These are phyloP conservation scores for Salix dunnii DNA, from an alignment of 345 rosid genomes.

Conservation along the genomic window DNA sequence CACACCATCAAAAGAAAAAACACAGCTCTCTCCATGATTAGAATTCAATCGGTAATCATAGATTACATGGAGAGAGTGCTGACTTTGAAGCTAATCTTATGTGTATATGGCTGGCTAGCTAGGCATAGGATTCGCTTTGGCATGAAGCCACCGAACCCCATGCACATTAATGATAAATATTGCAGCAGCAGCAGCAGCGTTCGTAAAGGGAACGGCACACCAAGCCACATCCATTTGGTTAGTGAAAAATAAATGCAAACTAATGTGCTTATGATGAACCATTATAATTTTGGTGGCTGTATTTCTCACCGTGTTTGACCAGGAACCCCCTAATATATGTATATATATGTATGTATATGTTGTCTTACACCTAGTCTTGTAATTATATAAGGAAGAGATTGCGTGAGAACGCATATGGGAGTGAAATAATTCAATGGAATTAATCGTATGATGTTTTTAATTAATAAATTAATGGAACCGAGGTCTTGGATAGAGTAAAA, in stretches of 20 bases:
- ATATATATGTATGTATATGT: neutral
- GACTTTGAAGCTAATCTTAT: neutral
- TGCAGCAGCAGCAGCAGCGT: conserved; percentile 13
- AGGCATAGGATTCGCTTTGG: neutral
- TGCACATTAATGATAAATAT: neutral
- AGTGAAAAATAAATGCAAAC: conserved; percentile 2
- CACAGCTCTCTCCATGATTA: neutral
- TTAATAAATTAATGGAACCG: conserved; percentile 16
- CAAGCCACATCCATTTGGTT: neutral
- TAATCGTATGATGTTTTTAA: neutral
- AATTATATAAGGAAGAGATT: conserved; percentile 5
- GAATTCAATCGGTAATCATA: neutral
- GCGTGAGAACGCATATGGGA: conserved; percentile 46
- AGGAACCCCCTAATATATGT: conserved; percentile 15
- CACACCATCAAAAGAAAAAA: neutral
- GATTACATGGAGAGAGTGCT: neutral
- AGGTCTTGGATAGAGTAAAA: conserved; percentile 30
- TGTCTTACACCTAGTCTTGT: neutral
- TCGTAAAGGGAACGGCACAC: conserved; percentile 67
- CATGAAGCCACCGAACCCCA: neutral
- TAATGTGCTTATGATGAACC: neutral
- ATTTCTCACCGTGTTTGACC: conserved; percentile 54
- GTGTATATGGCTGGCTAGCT: neutral
- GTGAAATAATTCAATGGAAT: conserved; percentile 9
- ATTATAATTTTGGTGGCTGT: neutral